Evolutionary conservation across 2,329 filamentous ascomycete genomes (phyloP).

Genomic region (Aspergillus terreus): DNA sequence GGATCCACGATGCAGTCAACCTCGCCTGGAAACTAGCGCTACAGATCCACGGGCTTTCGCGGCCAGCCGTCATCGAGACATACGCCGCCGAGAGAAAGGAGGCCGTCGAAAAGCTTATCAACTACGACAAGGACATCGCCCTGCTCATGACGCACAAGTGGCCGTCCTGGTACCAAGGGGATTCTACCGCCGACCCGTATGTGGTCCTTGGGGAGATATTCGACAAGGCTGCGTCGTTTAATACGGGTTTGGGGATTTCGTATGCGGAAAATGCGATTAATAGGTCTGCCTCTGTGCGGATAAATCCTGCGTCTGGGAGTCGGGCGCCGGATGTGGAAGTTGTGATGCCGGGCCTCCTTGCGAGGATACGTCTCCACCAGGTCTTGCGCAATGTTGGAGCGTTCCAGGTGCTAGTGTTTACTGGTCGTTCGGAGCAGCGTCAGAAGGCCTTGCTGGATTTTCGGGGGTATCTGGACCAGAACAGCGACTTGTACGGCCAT

Average conservation of each 20-base stretch:
- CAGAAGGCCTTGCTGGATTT: not conserved
- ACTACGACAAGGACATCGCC: slow-evolving; percentile 26
- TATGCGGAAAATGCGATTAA: slow-evolving; percentile 18
- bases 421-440: not conserved
- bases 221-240: slow-evolving; percentile 22
- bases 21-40: slow-evolving; percentile 52
- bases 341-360: slow-evolving; percentile 2
- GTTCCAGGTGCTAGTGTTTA: not conserved
- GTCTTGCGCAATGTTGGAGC: not conserved
- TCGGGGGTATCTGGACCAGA: not conserved
- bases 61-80: slow-evolving; percentile 21
- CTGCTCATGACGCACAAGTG: slow-evolving; percentile 16
- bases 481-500: not conserved
- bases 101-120: slow-evolving; percentile 27
- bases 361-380: not conserved
- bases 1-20: slow-evolving; percentile 50
- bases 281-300: not conserved
- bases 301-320: slow-evolving; percentile 1
- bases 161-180: slow-evolving; percentile 6
- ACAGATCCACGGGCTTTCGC: slow-evolving; percentile 28
- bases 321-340: slow-evolving; percentile 6
- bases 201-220: slow-evolving; percentile 21
- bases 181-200: slow-evolving; percentile 13
- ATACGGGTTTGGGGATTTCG: slow-evolving; percentile 23
- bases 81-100: slow-evolving; percentile 29